Evolutionary conservation across 2,329 filamentous ascomycete species (phyloP), one percentile per base, ranked within the genome.

Genomic region (Triangularia verruculosa): DNA sequence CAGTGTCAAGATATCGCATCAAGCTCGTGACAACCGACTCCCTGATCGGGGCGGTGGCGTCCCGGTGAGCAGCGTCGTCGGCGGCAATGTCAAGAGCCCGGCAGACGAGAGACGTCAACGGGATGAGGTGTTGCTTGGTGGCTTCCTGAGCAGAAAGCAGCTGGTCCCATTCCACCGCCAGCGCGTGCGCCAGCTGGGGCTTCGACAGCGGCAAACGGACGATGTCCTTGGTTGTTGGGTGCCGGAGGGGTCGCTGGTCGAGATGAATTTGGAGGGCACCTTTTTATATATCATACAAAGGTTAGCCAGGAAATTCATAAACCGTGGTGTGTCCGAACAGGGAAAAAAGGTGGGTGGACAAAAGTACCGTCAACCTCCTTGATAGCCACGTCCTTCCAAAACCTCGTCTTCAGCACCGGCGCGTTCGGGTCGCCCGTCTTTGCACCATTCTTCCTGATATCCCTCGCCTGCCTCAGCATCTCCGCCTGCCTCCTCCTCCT

Each of bases 121-220:
- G 95, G 69, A 97, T 94, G 56, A 96, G 86, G 78, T 98, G 92
- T 64, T 91, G 86, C 75, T 89, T 91, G 43, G 93, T 84, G 0
- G 93, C 92, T 77, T 98, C 92, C 73, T 93, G 89, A 2, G 90
- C 87, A 13, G 90, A 91, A 24, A 88, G 84, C 65, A 99, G 84
- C 57, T 89, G 82, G 74, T 97, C 93, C 95, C 95, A 99, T 80
- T 99, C 95, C 53, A 96, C 79, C 2, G 94, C 95, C 67, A 99
- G 88, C 62, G 92, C 91, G 53, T 88, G 83, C 24, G 94, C 94
- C 43, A 98, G 89, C 72, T 92, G 85, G 30, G 87, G 88, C 78
- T 97, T 98, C 62, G 83, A 84, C 1, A 79, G 71, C 0, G 95
- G 93, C 27, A 98, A 72, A 1, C 83, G 85, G 70, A 99, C 81